phyloP scores from a whole-genome alignment of 345 rosid species.

The Barbarea vulgaris region DNA sequence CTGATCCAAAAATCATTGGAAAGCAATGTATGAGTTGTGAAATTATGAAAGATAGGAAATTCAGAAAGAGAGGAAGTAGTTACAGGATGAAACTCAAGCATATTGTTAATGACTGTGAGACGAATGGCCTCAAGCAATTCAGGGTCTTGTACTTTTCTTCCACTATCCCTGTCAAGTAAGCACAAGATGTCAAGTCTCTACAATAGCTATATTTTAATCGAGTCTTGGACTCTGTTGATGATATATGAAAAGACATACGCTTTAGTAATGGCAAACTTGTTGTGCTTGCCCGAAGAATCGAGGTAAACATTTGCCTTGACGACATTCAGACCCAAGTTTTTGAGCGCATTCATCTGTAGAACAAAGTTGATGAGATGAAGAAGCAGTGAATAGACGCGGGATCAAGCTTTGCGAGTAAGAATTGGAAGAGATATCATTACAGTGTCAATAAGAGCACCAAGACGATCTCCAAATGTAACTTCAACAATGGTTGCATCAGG shows the following conservation, averaged over 20 bases:
- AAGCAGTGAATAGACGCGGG: background rate
- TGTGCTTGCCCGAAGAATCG: conserved; percentile 97
- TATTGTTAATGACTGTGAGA: conserved; percentile 86
- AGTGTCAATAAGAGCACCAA: conserved; percentile 94
- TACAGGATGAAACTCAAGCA: conserved; percentile 96
- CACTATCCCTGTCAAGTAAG: conserved; percentile 60
- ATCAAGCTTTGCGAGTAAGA: no score
- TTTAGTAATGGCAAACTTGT: conserved; percentile 79
- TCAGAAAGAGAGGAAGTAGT: conserved; percentile 6
- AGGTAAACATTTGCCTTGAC: conserved; percentile 86
- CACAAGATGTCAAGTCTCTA: background rate
- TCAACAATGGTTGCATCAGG: conserved; percentile 86
- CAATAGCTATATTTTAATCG: background rate
- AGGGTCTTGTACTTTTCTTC: conserved; percentile 93
- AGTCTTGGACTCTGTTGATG: background rate
- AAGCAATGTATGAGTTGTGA: conserved; percentile 25
- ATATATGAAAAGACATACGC: conserved; percentile 55
- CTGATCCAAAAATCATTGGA: conserved; percentile 41
- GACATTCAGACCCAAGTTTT: conserved; percentile 91
- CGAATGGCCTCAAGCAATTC: conserved; percentile 97
- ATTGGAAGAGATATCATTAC: conserved; percentile 46
- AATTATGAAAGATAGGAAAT: conserved; percentile 6
- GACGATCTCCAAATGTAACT: conserved; percentile 96
- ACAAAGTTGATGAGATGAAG: conserved; percentile 13
- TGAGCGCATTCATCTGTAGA: conserved; percentile 91